Conservation (phyloP, 2,329 filamentous ascomycete genomes). For the Aspergillus ochraceoroseus region DNA sequence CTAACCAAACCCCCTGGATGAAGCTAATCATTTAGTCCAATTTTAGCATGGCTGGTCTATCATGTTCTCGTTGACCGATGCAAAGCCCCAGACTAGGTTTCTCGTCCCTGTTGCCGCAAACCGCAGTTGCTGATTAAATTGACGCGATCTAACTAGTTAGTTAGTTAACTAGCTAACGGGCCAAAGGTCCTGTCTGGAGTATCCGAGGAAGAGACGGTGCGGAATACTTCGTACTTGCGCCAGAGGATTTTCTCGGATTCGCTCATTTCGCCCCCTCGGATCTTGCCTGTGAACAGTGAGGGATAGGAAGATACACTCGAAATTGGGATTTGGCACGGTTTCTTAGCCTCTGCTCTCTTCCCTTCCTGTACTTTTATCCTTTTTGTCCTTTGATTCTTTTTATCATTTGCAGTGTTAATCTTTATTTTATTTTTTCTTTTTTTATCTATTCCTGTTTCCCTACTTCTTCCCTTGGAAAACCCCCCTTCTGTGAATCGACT, state of each 20-base stretch:
- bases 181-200: too few relatives aligned
- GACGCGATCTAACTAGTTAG: conserved; percentile 17
- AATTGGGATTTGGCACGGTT: neutral
- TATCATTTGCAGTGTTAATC: neutral
- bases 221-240: conserved; percentile 7
- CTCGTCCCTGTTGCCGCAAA: conserved; percentile 10
- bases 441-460: too few relatives aligned
- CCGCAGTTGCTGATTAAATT: conserved; percentile 11
- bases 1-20: conserved; percentile 34
- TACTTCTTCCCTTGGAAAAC: neutral
- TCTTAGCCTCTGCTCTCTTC: conserved; percentile 1
- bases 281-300: conserved; percentile 12
- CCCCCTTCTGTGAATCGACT: neutral
- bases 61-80: conserved; percentile 14
- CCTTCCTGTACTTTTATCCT: conserved; percentile 5
- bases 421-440: conserved; percentile 1
- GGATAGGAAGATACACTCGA: conserved; percentile 14
- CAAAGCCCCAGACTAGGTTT: conserved; percentile 7
- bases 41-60: conserved; percentile 16
- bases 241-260: conserved; percentile 4
- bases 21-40: conserved; percentile 18
- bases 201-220: too few relatives aligned
- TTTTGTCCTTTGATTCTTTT: too few relatives aligned
- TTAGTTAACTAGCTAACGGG: conserved; percentile 2
- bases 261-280: conserved; percentile 14